Conservation (phyloP, 176 grass and related monocot genomes). For the Chloris gayana region DNA sequence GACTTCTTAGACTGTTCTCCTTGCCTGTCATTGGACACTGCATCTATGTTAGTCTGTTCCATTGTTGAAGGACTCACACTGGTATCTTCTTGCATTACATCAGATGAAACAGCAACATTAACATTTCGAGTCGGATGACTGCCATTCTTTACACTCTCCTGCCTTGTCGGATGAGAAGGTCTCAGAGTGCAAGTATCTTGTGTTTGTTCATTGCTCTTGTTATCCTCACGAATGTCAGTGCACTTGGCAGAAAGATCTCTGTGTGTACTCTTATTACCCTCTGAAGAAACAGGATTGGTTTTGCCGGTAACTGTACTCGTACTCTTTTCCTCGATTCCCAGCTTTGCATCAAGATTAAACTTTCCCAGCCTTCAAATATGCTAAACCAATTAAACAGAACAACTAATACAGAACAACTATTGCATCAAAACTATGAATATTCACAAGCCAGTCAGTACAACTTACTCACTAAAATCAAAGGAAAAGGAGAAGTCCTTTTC, state of each 20-base stretch:
- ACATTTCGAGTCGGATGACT: constrained; percentile 21
- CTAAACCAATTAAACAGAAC: constrained; percentile 48
- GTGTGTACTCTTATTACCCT: constrained; percentile 47
- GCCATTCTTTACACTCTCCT: constrained; percentile 27
- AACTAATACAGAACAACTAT: constrained; percentile 12
- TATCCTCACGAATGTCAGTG: constrained; percentile 39
- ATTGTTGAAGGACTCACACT: constrained; percentile 34
- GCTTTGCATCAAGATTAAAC: constrained; percentile 70
- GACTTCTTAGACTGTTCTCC: constrained; percentile 42
- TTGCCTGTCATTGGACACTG: constrained; percentile 3
- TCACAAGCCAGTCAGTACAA: constrained; percentile 30
- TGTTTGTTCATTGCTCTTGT: constrained; percentile 42
- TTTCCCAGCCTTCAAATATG: constrained; percentile 68
- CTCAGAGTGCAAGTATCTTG: constrained; percentile 46
- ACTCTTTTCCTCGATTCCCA: constrained; percentile 56
- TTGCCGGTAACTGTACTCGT: constrained; percentile 39
- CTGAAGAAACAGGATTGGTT: constrained; percentile 24
- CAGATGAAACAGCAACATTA: constrained; percentile 33
- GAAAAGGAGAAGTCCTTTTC: constrained; percentile 83
- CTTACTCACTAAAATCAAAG: constrained; percentile 97
- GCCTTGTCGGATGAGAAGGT: constrained; percentile 48
- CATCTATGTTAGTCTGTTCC: constrained; percentile 33
- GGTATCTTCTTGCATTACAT: constrained; percentile 34
- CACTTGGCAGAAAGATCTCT: constrained; percentile 47
- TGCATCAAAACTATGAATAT: constrained; percentile 14